Base-by-base conservation (phyloP, 345 rosid species). In the Lumnitzera littorea region DNA sequence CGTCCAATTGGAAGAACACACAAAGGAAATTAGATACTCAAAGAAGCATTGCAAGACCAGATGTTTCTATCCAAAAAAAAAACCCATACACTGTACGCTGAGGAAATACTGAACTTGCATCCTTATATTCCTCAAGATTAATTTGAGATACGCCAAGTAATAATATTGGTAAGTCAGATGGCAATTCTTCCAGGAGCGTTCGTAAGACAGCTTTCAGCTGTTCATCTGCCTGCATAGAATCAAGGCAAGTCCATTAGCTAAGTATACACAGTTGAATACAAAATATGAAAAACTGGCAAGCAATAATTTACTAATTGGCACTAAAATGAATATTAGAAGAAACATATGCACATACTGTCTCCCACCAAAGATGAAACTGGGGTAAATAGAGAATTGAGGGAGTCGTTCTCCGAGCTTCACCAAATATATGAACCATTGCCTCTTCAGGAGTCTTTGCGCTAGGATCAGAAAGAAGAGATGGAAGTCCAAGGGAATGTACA, bases 371-470 rank as follows among this genome's bases (percentile, higher is more conserved):
- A 67, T 85, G 76, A 60, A 94, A 90, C 68, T 90, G 91, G 9
- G 97, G 89, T 67, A 94, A 76, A 64, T 94, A 90, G 62, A 94
- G 89, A 66, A 94, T 83, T 24, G 99, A 94, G 25, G 99, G 97
- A 52, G 92, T 94, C 5, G 91, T 81, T 83, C 96, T 88, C 78
- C 97, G 84, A 46, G 99, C 97, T 88, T 94, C 99, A 49, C 92
- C 84, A 80, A 94, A 94, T 76, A 94, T 86, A 75, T 94, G 99
- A 53, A 94, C 99, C 79, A 94, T 57, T 24, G 99, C 99, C 78
- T 94, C 99, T 77, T 94, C 99, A 11, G 99, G 95, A 48, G 96
- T 90, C 83, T 94, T 94, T 60, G 99, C 99, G 63, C 99, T 82
- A 63, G 97, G 99, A 83, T 94, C 99, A 15, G 96, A 94, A 67